Evolutionary conservation across 2,329 filamentous ascomycete species (phyloP).

Genomic region (Canariomyces notabilis): DNA sequence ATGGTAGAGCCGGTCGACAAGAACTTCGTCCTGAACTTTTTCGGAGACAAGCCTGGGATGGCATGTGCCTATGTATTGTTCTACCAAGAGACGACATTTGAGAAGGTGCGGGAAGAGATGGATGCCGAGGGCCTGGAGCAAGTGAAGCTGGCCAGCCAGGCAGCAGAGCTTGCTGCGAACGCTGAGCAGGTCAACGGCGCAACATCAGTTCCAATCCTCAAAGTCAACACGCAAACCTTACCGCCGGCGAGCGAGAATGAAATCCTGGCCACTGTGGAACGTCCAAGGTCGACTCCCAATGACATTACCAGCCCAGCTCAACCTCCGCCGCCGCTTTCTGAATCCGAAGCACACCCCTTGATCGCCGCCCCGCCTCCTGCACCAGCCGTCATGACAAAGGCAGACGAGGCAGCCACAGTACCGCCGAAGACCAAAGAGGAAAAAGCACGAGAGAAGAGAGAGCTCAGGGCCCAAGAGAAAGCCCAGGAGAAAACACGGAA

Average conservation of each 20-base stretch:
- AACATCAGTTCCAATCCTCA: conserved; percentile 38
- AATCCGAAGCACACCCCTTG: conserved; percentile 24
- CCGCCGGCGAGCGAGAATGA: conserved; percentile 45
- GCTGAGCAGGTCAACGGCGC: conserved; percentile 43
- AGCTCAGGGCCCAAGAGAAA: conserved; percentile 52
- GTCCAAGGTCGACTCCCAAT: conserved; percentile 60
- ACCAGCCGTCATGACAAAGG: conserved; percentile 22
- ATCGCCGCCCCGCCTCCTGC: conserved; percentile 29
- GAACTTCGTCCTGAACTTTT: conserved; percentile 93
- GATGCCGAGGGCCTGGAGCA: conserved; percentile 71
- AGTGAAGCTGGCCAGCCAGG: conserved; percentile 50
- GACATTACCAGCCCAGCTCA: conserved; percentile 23
- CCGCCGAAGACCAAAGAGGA: conserved; percentile 50
- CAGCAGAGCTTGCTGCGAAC: conserved; percentile 51
- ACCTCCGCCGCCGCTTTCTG: conserved; percentile 23
- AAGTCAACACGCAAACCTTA: conserved; percentile 47
- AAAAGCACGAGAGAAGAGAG: conserved; percentile 65
- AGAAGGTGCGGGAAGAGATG: conserved; percentile 68
- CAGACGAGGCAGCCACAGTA: conserved; percentile 22
- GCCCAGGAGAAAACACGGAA: conserved; percentile 44
- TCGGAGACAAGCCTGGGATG: conserved; percentile 84
- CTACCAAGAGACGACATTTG: conserved; percentile 82
- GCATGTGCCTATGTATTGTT: conserved; percentile 96
- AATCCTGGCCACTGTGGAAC: conserved; percentile 55
- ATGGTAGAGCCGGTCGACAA: conserved; percentile 98